Conservation (phyloP, 2,329 filamentous ascomycete genomes). For the Calonectria multiphialidica region DNA sequence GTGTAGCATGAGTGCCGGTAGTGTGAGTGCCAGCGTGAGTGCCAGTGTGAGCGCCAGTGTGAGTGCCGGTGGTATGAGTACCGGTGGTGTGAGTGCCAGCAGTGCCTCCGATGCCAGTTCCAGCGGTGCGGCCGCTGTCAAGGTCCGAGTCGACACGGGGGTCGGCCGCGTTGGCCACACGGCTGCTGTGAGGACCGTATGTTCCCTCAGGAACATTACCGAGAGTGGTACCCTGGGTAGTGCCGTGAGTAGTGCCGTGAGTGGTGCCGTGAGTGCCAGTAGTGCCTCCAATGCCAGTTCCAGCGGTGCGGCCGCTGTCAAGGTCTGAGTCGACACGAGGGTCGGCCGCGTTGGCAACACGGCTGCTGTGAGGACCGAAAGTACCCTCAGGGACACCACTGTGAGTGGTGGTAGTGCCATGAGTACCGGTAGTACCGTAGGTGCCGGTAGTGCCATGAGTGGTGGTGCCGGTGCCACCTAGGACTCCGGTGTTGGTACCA, state of each 20-base stretch:
- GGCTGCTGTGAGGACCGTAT: slow-evolving; percentile 59
- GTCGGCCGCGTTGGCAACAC: slow-evolving; percentile 63
- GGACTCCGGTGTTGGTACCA: slow-evolving; percentile 11
- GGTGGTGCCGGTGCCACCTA: not conserved
- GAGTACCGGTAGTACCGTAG: not conserved
- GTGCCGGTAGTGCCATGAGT: not conserved
- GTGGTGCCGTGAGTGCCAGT: slow-evolving; percentile 33
- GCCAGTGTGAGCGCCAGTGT: slow-evolving; percentile 1
- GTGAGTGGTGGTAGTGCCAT: not conserved
- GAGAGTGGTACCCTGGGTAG: slow-evolving; percentile 27
- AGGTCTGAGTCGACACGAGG: slow-evolving; percentile 67
- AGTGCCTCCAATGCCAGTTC: slow-evolving; percentile 31
- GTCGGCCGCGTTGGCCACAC: slow-evolving; percentile 63
- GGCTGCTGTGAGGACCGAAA: slow-evolving; percentile 59
- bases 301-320: slow-evolving; percentile 50
- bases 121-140: slow-evolving; percentile 50
- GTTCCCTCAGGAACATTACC: slow-evolving; percentile 36
- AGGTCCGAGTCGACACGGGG: slow-evolving; percentile 67
- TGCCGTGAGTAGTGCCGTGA: slow-evolving; percentile 33
- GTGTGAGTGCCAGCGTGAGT: slow-evolving; percentile 24
- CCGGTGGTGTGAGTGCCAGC: slow-evolving; percentile 22
- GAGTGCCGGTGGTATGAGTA: not conserved
- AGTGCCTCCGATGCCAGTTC: slow-evolving; percentile 31
- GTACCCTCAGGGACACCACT: slow-evolving; percentile 36
- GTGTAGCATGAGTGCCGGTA: slow-evolving; percentile 22